Conservation (phyloP, 2,329 filamentous ascomycete species). For the Fusarium sp. region DNA sequence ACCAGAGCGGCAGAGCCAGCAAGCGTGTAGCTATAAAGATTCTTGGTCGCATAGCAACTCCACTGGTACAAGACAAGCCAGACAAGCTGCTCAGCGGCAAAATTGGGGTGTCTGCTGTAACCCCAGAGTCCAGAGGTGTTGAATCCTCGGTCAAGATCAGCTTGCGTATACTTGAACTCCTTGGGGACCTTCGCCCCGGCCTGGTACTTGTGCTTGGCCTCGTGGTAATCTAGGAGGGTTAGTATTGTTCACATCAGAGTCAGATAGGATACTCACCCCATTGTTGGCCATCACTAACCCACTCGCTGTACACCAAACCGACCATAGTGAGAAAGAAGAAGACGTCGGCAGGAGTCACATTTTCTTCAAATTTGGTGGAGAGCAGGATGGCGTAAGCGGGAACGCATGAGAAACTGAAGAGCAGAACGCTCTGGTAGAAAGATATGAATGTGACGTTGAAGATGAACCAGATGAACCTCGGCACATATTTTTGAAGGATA, state of each 20-base stretch:
- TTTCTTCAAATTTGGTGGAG: constrained; percentile 70
- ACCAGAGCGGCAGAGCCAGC: constrained; percentile 77
- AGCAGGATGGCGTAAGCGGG: constrained; percentile 89
- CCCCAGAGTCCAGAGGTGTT: constrained; percentile 85
- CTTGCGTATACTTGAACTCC: constrained; percentile 65
- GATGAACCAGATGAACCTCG: constrained; percentile 76
- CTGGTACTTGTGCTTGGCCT: constrained; percentile 81
- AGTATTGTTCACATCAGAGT: not conserved
- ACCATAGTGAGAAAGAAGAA: constrained; percentile 61
- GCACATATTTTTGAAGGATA: constrained; percentile 75
- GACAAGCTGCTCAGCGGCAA: constrained; percentile 88
- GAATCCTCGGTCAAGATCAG: constrained; percentile 91
- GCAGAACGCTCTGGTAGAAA: constrained; percentile 81
- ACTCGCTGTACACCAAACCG: constrained; percentile 72
- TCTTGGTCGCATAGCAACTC: constrained; percentile 79
- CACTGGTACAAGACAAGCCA: constrained; percentile 92
- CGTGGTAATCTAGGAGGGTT: constrained; percentile 73
- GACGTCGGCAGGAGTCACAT: constrained; percentile 59
- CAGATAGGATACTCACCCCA: constrained; percentile 70
- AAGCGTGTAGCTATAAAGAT: constrained; percentile 81
- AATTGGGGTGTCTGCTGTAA: constrained; percentile 93
- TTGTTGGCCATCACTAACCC: constrained; percentile 90
- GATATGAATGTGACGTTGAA: constrained; percentile 94
- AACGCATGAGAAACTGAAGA: constrained; percentile 77
- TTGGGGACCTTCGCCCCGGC: constrained; percentile 57